Conservation (phyloP, 148 eudicot species). For the Suaeda aralocaspica region DNA sequence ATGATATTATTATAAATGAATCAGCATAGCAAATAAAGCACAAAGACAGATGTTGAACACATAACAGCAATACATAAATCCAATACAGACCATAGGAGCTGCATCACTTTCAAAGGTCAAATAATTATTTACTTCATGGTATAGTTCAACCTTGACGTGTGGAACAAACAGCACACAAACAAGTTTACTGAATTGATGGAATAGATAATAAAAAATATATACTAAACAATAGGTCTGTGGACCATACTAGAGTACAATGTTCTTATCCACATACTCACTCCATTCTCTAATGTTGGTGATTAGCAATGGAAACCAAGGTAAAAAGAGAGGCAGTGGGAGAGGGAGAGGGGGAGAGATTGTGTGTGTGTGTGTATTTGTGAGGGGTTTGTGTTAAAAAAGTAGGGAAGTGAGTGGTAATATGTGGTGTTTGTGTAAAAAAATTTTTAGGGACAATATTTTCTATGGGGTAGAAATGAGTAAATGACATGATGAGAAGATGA, state of each 20-base stretch:
- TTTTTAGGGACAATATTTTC: too few species aligned
- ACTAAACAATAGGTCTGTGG: not conserved
- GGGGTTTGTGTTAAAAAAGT: too few species aligned
- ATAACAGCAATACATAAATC: not conserved
- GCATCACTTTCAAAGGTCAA: not conserved
- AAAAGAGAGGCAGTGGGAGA: too few species aligned
- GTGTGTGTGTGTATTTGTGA: too few species aligned
- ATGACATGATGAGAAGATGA: too few species aligned
- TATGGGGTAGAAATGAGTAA: too few species aligned
- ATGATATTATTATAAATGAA: too few species aligned
- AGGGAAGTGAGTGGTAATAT: too few species aligned
- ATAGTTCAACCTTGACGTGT: not conserved
- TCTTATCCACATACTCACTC: not conserved
- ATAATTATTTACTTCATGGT: not conserved
- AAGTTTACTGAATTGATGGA: not conserved
- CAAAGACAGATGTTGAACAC: not conserved
- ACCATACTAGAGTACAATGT: not conserved
- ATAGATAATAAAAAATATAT: not conserved
- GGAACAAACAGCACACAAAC: not conserved
- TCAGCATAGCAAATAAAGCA: not conserved
- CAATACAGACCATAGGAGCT: not conserved
- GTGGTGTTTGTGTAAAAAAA: too few species aligned
- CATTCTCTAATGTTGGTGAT: too few species aligned
- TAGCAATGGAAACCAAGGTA: too few species aligned
- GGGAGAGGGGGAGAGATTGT: too few species aligned